Percentiles rank a stretch among this genome's conserved stretches.
Evolutionary conservation across 805 yeast genomes (phyloP).

Genomic region (Ogataea siamensis): DNA sequence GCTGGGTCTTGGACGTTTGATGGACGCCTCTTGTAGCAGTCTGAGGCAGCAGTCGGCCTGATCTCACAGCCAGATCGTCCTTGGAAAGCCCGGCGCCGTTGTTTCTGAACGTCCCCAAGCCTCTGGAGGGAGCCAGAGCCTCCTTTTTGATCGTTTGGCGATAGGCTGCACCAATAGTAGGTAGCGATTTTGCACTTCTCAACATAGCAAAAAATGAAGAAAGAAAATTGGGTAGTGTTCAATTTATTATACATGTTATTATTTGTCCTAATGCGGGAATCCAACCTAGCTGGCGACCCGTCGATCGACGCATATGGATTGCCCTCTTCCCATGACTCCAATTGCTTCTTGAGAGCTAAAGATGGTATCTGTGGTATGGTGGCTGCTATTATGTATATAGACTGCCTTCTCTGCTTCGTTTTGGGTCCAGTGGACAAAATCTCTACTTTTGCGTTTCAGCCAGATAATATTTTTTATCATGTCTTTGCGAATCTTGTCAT

Average conservation of each 20-base stretch:
- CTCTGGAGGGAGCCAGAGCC: slow-evolving; percentile 8
- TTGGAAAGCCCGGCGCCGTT: slow-evolving; percentile 4
- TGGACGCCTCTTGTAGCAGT: slow-evolving; percentile 33
- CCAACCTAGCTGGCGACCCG: no score
- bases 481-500: slow-evolving; percentile 3
- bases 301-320: no score
- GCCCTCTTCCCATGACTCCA: background rate
- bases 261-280: slow-evolving; percentile 11
- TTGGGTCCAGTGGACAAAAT: no score
- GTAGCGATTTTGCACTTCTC: slow-evolving; percentile 36
- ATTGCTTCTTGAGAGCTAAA: background rate
- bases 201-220: slow-evolving; percentile 22
- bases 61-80: slow-evolving; percentile 11
- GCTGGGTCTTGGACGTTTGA: slow-evolving; percentile 34
- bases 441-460: background rate
- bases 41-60: slow-evolving; percentile 5
- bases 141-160: slow-evolving; percentile 25
- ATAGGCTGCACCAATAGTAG: slow-evolving; percentile 31
- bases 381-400: no score
- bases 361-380: no score
- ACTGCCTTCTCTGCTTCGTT: no score
- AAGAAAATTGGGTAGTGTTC: slow-evolving; percentile 2
- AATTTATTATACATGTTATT: slow-evolving; percentile 6
- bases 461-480: slow-evolving; percentile 3
- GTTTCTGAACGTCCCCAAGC: slow-evolving; percentile 10